Evolutionary conservation across 2,329 filamentous ascomycete species (phyloP).

Genomic region (Colletotrichum simmondsii): DNA sequence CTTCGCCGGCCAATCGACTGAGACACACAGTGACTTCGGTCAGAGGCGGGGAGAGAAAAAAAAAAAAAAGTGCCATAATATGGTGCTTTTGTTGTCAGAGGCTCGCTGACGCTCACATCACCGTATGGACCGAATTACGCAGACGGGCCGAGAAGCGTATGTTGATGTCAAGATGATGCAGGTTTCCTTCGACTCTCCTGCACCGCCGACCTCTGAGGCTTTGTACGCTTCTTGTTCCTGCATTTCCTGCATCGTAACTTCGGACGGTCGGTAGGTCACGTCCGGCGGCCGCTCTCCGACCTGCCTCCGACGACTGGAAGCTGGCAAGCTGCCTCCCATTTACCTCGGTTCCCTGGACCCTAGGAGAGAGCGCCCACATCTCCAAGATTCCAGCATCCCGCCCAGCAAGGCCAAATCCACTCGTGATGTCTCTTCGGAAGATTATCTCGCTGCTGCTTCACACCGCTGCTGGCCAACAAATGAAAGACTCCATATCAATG

Average conservation of each 20-base stretch:
- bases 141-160: slow-evolving; percentile 18
- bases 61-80: slow-evolving; percentile 8
- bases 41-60: not conserved
- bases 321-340: not conserved
- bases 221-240: slow-evolving; percentile 16
- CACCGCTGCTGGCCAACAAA: slow-evolving; percentile 26
- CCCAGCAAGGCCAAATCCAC: slow-evolving; percentile 19
- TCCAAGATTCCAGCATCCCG: slow-evolving; percentile 3
- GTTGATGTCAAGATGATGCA: slow-evolving; percentile 18
- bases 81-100: not conserved
- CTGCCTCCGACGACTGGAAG: not conserved
- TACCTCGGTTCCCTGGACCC: not conserved
- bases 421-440: slow-evolving; percentile 18
- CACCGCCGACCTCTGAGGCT: slow-evolving; percentile 12
- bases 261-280: not conserved
- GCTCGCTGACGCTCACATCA: slow-evolving; percentile 6
- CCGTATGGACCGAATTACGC: slow-evolving; percentile 14
- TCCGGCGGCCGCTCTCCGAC: not conserved
- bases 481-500: slow-evolving; percentile 15
- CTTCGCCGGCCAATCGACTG: slow-evolving; percentile 16
- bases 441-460: slow-evolving; percentile 19
- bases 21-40: slow-evolving; percentile 23
- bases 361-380: not conserved
- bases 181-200: not conserved
- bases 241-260: slow-evolving; percentile 2